Evolutionary conservation across 2,329 filamentous ascomycete genomes (phyloP), one percentile per base, ranked within the genome.

Genomic region (Mycogone perniciosa): DNA sequence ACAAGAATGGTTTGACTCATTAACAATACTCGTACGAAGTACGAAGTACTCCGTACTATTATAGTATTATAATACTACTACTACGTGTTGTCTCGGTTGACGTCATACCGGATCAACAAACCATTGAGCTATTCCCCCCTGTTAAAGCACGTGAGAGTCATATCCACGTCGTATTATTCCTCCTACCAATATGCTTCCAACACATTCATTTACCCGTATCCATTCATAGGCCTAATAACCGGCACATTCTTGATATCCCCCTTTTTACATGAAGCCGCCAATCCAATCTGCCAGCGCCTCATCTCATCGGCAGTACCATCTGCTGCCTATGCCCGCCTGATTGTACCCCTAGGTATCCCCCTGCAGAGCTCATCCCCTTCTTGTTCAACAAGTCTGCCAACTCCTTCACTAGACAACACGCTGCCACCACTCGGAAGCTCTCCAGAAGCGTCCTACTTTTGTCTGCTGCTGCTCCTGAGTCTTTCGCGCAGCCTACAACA

Each of bases 341-440:
- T n/a, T 43, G 20, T 27, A 62, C 60, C 7, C 64, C 63, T 4
- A 59, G 46, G 41, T 53, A 63, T 0, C 62, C 64, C 6, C 63
- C 61, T 1, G 56, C 54, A 27, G 39, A 41, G 7, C 48, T 44
- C 6, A 54, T 38, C 50, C 53, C 53, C 50, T 51, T 54, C 30
- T 29, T 49, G 31, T 47, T 49, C 10, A 57, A 38, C 20, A 62
- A 44, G 2, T 50, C 49, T 20, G 57, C 54, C 4, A 67, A 41
- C 50, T 67, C 64, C 40, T 57, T 62, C 4, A 67, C 48, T 30
- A 72, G 56, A 48, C 66, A 70, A 31, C 65, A 60, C 9, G 67
- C 69, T 2, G 69, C 67, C 41, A 72, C 62, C 1, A 71, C 61
- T 29, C 62, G 61, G 54, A 72, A 72, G 42, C 70, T 71, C 41